phyloP scores from a whole-genome alignment of 306 rosid species.

The Vigna trinervia region DNA sequence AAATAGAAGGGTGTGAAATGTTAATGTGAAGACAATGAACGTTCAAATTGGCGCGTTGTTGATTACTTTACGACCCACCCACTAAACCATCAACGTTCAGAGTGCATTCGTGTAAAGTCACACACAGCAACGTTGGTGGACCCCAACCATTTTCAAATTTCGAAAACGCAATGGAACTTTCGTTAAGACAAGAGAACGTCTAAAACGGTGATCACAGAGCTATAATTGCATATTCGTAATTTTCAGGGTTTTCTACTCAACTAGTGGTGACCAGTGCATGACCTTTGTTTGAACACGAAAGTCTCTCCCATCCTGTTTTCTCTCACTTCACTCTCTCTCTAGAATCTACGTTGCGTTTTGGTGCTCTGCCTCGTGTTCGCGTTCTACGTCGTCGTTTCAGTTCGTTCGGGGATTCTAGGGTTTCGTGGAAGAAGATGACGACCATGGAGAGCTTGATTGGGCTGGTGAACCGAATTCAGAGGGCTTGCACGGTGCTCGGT shows the following conservation, averaged over 20 bases:
- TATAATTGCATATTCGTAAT: background rate
- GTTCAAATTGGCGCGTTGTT: too few species aligned
- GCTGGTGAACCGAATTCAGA: slow-evolving; percentile 89
- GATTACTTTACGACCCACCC: background rate
- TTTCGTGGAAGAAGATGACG: slow-evolving; percentile 53
- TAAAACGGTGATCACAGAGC: slow-evolving; percentile 28
- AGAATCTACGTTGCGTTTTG: background rate
- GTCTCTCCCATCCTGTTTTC: background rate
- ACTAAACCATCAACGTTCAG: slow-evolving; percentile 29
- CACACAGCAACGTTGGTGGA: background rate
- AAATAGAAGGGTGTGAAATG: too few species aligned
- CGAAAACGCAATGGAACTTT: slow-evolving; percentile 15
- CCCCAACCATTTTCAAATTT: slow-evolving; percentile 37
- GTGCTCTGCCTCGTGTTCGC: slow-evolving; percentile 1
- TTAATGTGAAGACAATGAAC: too few species aligned
- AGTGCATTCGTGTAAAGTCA: slow-evolving; percentile 11
- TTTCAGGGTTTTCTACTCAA: background rate
- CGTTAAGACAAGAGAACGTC: background rate
- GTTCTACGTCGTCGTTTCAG: slow-evolving; percentile 38
- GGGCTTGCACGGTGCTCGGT: slow-evolving; percentile 95
- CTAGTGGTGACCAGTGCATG: background rate
- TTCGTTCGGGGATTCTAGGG: slow-evolving; percentile 47
- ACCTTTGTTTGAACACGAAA: background rate
- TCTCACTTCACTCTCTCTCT: slow-evolving; percentile 10
- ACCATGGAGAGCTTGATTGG: slow-evolving; percentile 99